These are phyloP conservation scores for Hygrocybe punicea DNA, from an alignment of 768 basidiomycete genomes.

Conservation along the genomic window DNA sequence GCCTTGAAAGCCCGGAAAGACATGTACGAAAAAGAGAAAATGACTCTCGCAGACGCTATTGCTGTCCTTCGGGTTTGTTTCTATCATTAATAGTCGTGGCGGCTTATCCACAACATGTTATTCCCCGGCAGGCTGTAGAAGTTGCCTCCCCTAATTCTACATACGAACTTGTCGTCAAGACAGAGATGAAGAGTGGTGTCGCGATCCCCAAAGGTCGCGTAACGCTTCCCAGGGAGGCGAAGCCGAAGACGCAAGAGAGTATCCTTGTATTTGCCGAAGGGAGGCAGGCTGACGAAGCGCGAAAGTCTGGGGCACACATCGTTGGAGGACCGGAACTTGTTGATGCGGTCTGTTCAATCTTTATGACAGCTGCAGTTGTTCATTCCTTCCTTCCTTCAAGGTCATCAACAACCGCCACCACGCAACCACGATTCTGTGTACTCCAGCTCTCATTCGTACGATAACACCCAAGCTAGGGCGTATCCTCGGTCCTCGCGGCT, in stretches of 20 bases:
- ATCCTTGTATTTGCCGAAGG: constrained; percentile 95
- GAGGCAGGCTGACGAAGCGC: constrained; percentile 75
- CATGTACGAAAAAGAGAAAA: constrained; percentile 61
- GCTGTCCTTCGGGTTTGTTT: constrained; percentile 63
- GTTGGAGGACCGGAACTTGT: constrained; percentile 90
- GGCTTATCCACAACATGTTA: constrained; percentile 1
- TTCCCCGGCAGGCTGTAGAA: constrained; percentile 66
- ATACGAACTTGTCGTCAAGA: constrained; percentile 79
- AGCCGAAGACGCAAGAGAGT: constrained; percentile 62
- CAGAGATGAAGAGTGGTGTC: constrained; percentile 71
- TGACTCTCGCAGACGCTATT: constrained; percentile 64
- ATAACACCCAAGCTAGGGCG: constrained; percentile 79
- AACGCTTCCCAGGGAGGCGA: constrained; percentile 77
- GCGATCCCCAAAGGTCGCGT: constrained; percentile 89
- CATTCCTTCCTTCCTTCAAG: constrained; percentile 35
- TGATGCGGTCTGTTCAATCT: constrained; percentile 61
- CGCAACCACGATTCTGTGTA: constrained; percentile 83
- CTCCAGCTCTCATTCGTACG: constrained; percentile 69
- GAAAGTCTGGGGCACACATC: constrained; percentile 80
- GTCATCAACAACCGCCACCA: constrained; percentile 69
- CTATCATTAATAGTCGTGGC: background rate
- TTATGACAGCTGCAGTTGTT: background rate
- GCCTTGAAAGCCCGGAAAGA: constrained; percentile 52
- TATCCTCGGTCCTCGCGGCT: constrained; percentile 80
- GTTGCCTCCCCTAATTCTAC: constrained; percentile 71